Percentiles rank a stretch among this genome's conserved stretches.
Conservation (phyloP, 257 asterid genomes). For the Solanum raphanifolium region DNA sequence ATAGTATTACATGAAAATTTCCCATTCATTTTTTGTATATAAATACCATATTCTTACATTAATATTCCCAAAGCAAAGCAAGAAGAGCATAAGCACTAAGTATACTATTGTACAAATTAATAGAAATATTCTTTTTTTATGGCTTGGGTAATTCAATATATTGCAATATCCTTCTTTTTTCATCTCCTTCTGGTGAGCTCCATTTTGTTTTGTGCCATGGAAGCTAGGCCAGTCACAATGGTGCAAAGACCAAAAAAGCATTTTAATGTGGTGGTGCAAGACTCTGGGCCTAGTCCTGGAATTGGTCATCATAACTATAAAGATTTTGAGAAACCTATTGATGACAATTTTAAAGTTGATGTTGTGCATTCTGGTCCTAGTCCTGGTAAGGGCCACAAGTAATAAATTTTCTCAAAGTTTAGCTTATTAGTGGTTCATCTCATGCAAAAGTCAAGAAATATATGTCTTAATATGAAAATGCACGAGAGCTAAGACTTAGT, state of each 20-base stretch:
- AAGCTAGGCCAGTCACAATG: background rate
- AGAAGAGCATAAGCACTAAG: background rate
- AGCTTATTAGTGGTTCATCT: background rate
- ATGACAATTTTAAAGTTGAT: background rate
- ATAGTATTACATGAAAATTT: background rate
- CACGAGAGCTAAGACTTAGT: too few relatives aligned
- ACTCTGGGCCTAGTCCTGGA: conserved; percentile 13
- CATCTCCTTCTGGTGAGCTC: background rate
- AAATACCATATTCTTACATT: background rate
- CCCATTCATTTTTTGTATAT: background rate
- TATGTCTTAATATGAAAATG: too few relatives aligned
- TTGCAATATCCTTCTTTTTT: background rate
- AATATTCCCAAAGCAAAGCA: background rate
- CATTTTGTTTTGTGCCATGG: background rate
- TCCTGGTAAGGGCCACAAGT: background rate
- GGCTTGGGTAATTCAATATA: background rate
- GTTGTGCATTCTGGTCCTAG: conserved; percentile 26
- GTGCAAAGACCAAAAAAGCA: background rate
- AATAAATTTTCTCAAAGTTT: background rate
- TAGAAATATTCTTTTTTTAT: background rate
- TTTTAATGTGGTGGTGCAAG: background rate
- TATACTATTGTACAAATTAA: background rate
- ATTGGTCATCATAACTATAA: conserved; percentile 1
- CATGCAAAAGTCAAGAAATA: too few relatives aligned
- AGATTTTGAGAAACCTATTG: background rate